These are phyloP conservation scores for Echria macrotheca DNA, from an alignment of 495 filamentous ascomycete genomes.

Conservation along the genomic window DNA sequence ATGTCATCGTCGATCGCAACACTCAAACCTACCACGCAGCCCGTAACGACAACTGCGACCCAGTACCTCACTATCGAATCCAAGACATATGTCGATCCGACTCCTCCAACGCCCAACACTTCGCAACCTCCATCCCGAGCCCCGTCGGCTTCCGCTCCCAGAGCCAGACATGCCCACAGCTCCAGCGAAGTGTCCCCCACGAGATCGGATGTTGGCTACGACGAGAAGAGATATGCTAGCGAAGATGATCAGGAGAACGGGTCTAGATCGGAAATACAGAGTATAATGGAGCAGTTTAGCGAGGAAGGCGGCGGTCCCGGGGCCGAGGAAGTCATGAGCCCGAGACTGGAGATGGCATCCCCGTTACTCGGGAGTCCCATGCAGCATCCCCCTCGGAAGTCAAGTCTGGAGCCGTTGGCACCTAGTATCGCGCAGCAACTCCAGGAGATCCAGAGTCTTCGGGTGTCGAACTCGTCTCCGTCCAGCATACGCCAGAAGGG, in stretches of 20 bases:
- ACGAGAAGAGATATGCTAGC: constrained; percentile 45
- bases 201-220: constrained; percentile 51
- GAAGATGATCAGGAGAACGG: constrained; percentile 57
- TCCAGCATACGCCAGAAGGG: constrained; percentile 32
- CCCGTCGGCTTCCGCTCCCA: constrained; percentile 37
- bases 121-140: constrained; percentile 47
- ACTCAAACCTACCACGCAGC: constrained; percentile 38
- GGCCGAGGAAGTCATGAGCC: constrained; percentile 76
- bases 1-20: constrained; percentile 52
- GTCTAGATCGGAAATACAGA: constrained; percentile 85
- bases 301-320: constrained; percentile 60
- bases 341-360: constrained; percentile 65
- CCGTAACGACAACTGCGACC: constrained; percentile 26
- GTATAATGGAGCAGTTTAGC: constrained; percentile 85
- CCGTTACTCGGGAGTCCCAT: constrained; percentile 57
- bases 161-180: constrained; percentile 24
- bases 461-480: constrained; percentile 35
- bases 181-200: constrained; percentile 50
- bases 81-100: constrained; percentile 56
- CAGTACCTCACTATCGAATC: constrained; percentile 39
- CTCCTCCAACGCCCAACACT: constrained; percentile 52
- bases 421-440: constrained; percentile 38
- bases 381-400: constrained; percentile 75
- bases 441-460: constrained; percentile 40
- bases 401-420: constrained; percentile 71